Evolutionary conservation across 257 asterid species (phyloP), one percentile per base, ranked within the genome.

Genomic region (Pogostemon cablin): DNA sequence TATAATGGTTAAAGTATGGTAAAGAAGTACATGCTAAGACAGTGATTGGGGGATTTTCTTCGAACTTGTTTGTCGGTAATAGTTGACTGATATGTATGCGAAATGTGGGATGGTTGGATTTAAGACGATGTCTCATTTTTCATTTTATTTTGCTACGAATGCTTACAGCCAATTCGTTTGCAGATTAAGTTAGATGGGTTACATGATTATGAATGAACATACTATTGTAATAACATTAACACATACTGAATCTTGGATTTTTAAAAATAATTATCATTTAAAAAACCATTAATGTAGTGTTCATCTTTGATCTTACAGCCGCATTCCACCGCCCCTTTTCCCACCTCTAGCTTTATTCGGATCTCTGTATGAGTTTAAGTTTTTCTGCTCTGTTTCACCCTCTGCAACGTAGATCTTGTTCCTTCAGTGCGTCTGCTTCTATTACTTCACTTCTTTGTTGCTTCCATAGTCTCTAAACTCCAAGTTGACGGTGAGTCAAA

Each of bases 1-100:
- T 92, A 57, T 88, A 87, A 61, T 80, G 95, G 85, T 68, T 74
- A 79, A 80, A 73, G 76, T 90, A 85, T 55, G 93, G 99, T 3
- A 86, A 75, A 73, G 81, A 93, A 75, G 86, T 89, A 39, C 76
- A 72, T 40, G 70, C 76, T 40, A 37, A 62, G 40, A 9, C 40
- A 3, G 25, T 53, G 25, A 42, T 52, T 3, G 76, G 76, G 4
- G 76, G 76, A 2, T 32, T 37, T 12, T 44, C 7, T 34, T 1
- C 48, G 15, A 59, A 72, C 44, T 15, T 72, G 3, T 72, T 62
- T 34, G 76, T 62, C n/a, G 71, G 76, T 50, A 62, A 70, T 41
- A 72, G 76, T 62, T 62, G 62, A 8, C 52, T 0, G 76, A 72
- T 53, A 62, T 72, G 65, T 72, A 72, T 12, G 70, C 76, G n/a